Evolutionary conservation across 73 alveolate species (phyloP), one percentile per base, ranked within the genome.

Genomic region (Paramecium pentaurelia): DNA sequence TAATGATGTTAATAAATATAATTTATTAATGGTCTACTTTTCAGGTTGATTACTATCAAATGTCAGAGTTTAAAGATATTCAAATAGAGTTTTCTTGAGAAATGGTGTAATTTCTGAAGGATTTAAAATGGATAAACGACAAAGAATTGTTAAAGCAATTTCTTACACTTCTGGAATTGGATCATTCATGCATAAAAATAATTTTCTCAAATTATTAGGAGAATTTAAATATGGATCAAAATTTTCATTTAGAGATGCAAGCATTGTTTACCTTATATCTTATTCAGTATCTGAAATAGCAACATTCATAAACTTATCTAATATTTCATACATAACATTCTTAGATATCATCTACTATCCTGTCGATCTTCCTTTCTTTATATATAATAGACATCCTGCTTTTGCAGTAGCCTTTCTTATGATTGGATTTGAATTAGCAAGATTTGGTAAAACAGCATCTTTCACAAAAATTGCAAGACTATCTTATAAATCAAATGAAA

Each of bases 281-380:
- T 96, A 94, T 86, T 96, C 97, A 30, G 94, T 92, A 45, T 96
- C 98, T 9, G 98, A 92, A 12, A 96, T 96, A 6, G 98, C 98
- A 51, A 95, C 97, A 51, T 89, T 94, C 89, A 96, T 93, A 93
- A 96, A 96, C 49, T 94, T 95, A 70, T 96, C 96, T 11, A 96
- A 94, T 32, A 96, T 95, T 30, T 95, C 95, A 58, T 95, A 88
- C 92, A 96, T 89, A 45, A 89, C 88, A 71, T 89, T 89, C 42
- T 89, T 89, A 51, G 94, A 89, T 1, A 89, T 89, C 91, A 80
- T 80, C 32, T 58, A 89, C 37, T 89, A 45, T 1, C 94, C 94
- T 20, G 60, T 64, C 6, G 87, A 34, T 73, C 27, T 73, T 5
- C 84, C 71, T 47, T 89, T 89, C 77, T 89, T 89, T 5, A 89